Conservation (phyloP, 148 eudicot species). For the Linanthus parryae region DNA sequence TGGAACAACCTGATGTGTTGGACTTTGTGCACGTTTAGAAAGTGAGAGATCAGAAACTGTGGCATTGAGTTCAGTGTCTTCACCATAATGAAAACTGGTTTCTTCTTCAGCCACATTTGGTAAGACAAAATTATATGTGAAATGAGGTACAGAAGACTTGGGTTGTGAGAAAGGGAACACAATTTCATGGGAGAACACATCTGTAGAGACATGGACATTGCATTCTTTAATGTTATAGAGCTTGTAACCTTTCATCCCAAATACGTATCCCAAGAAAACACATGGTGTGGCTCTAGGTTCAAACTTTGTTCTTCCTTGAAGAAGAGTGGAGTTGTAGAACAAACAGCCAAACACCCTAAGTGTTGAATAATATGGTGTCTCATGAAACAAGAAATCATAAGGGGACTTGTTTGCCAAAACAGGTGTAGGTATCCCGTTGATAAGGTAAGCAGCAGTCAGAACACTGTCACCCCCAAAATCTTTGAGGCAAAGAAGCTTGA, state of each 20-base stretch:
- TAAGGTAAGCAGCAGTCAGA: neutral
- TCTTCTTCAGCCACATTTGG: too few species aligned
- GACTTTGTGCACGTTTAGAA: too few species aligned
- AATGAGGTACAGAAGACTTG: too few species aligned
- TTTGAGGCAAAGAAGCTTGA: neutral
- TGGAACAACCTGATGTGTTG: too few species aligned
- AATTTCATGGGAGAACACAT: neutral
- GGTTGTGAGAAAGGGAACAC: too few species aligned
- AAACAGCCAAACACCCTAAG: neutral
- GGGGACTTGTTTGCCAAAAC: neutral
- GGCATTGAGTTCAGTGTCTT: too few species aligned
- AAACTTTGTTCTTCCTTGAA: neutral
- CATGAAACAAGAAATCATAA: neutral
- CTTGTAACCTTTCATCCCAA: neutral
- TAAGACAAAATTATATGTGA: too few species aligned
- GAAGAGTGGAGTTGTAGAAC: neutral
- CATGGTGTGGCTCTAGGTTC: neutral
- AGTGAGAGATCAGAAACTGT: too few species aligned
- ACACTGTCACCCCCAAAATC: neutral
- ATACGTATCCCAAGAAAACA: neutral
- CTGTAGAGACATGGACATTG: neutral
- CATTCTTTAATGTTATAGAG: too few species aligned
- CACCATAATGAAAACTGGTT: too few species aligned
- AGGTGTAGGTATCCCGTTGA: neutral
- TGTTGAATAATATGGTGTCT: neutral